These are phyloP conservation scores for Diaporthe amygdali DNA, from an alignment of 2,329 filamentous ascomycete genomes.

Conservation along the genomic window DNA sequence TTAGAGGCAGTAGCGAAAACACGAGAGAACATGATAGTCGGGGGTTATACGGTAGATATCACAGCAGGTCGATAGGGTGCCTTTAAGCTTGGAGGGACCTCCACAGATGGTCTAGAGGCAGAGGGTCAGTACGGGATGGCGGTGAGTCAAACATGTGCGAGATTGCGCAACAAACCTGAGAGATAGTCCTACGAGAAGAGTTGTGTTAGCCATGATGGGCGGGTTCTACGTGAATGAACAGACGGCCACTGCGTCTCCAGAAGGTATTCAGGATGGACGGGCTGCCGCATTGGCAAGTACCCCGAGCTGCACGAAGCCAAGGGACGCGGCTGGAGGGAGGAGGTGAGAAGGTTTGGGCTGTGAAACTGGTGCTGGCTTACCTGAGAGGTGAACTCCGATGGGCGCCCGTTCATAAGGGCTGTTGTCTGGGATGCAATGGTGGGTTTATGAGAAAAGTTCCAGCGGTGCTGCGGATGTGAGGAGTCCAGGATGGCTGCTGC, in stretches of 20 bases:
- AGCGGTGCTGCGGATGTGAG: conserved; percentile 23
- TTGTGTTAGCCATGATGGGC: conserved; percentile 49
- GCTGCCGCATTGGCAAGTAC: background rate
- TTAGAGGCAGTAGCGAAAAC: conserved; percentile 58
- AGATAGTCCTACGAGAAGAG: conserved; percentile 68
- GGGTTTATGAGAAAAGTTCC: conserved; percentile 26
- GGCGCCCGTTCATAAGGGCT: conserved; percentile 86
- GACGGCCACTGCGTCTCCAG: conserved; percentile 8
- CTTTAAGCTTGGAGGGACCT: conserved; percentile 55
- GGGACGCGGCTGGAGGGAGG: background rate
- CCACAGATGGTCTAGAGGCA: conserved; percentile 56
- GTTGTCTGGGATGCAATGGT: conserved; percentile 44
- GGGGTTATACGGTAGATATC: conserved; percentile 29
- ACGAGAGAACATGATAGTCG: conserved; percentile 64
- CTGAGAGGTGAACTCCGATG: conserved; percentile 87
- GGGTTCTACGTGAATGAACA: conserved; percentile 8
- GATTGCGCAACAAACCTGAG: conserved; percentile 63
- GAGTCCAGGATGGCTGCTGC: background rate
- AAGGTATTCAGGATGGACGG: background rate
- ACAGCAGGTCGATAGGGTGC: conserved; percentile 24
- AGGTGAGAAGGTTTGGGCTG: background rate
- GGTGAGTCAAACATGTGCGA: conserved; percentile 45
- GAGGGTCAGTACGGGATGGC: conserved; percentile 41
- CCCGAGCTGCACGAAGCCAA: background rate
- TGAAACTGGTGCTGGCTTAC: conserved; percentile 51